phyloP scores from a whole-genome alignment of 2,329 filamentous ascomycete genomes.

The Aspergillus thermomutatus region DNA sequence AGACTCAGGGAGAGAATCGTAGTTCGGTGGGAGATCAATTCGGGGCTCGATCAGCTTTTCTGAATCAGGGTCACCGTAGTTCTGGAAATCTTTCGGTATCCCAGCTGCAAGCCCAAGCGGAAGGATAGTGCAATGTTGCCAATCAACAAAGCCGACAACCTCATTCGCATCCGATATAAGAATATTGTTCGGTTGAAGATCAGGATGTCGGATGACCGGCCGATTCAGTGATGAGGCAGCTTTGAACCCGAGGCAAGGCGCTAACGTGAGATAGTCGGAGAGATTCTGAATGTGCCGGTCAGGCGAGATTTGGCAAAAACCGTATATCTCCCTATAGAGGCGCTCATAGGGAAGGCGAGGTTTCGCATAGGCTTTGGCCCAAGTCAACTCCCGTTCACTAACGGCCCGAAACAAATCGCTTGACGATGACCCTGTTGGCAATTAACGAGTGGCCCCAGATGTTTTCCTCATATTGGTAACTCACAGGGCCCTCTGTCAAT shows the following conservation, averaged over 20 bases:
- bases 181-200: constrained; percentile 29
- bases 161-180: constrained; percentile 27
- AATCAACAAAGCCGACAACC: constrained; percentile 40
- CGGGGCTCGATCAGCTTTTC: constrained; percentile 10
- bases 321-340: constrained; percentile 14
- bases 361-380: constrained; percentile 11
- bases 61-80: constrained; percentile 30
- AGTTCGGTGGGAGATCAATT: constrained; percentile 10
- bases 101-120: constrained; percentile 36
- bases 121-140: constrained; percentile 38
- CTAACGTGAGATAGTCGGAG: constrained; percentile 11
- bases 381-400: constrained; percentile 14
- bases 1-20: constrained; percentile 5
- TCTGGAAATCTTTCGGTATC: constrained; percentile 40
- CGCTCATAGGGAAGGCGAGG: constrained; percentile 17
- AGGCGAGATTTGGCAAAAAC: constrained; percentile 11
- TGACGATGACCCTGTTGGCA: constrained; percentile 8
- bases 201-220: constrained; percentile 23
- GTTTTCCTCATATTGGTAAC: background rate
- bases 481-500: constrained; percentile 17
- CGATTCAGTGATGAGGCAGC: constrained; percentile 3
- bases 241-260: constrained; percentile 10
- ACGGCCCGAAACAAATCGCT: constrained; percentile 9
- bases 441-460: background rate
- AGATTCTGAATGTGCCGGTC: constrained; percentile 15